Evolutionary conservation across 257 asterid genomes (phyloP).

Genomic region (Penstemon newberryi): DNA sequence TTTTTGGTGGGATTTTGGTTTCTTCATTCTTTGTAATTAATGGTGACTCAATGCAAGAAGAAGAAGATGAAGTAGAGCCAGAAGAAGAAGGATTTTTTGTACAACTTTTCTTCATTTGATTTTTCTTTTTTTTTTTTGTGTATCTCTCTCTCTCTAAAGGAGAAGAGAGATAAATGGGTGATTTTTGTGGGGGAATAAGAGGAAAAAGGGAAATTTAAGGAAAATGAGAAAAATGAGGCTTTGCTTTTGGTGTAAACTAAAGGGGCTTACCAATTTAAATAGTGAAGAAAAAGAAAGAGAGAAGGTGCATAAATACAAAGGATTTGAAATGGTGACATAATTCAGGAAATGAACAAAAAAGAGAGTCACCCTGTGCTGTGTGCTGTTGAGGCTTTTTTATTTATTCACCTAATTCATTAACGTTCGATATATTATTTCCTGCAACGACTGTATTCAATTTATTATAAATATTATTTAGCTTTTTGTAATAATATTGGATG

Average conservation of each 20-base stretch:
- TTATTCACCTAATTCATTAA: slow-evolving; percentile 21
- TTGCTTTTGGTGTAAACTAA: slow-evolving; percentile 8
- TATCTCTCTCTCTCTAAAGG: slow-evolving; percentile 19
- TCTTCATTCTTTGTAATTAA: background rate
- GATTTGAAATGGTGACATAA: too few relatives aligned
- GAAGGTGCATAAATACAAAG: slow-evolving; percentile 12
- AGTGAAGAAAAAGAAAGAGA: background rate
- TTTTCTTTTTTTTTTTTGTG: background rate
- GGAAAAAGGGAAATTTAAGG: background rate
- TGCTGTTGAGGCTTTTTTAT: slow-evolving; percentile 18
- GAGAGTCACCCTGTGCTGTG: background rate
- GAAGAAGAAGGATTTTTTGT: slow-evolving; percentile 18
- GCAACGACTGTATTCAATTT: too few relatives aligned
- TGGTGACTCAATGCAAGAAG: slow-evolving; percentile 59
- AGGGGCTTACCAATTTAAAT: slow-evolving; percentile 22
- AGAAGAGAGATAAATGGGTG: slow-evolving; percentile 8
- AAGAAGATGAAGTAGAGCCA: slow-evolving; percentile 48
- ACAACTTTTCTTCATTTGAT: slow-evolving; percentile 47
- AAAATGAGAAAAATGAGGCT: background rate
- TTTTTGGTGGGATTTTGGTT: slow-evolving; percentile 16
- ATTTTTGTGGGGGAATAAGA: background rate
- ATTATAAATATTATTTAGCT: too few relatives aligned
- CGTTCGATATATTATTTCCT: too few relatives aligned
- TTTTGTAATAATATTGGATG: too few relatives aligned
- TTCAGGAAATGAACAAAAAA: background rate